Evolutionary conservation across 2,329 filamentous ascomycete genomes (phyloP).

Genomic region (Botryotinia calthae): DNA sequence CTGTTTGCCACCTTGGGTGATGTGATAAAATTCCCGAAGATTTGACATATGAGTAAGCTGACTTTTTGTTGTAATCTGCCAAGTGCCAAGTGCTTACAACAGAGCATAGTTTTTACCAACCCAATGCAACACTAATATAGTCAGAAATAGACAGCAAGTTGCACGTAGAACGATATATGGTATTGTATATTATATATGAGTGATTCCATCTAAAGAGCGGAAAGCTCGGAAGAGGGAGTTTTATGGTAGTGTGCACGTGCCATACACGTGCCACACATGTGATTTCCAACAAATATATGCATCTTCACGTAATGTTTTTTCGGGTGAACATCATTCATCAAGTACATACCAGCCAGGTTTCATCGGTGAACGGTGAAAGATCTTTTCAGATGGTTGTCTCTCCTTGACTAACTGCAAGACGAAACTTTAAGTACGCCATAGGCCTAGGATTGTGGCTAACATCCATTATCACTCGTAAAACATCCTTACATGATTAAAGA

Average conservation of each 20-base stretch:
- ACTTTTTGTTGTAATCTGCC: neutral
- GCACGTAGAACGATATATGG: too few species aligned
- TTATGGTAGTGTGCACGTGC: too few species aligned
- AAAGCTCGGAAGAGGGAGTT: too few species aligned
- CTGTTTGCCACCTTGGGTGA: too few species aligned
- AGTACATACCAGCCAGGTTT: neutral
- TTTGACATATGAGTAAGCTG: conserved; percentile 2
- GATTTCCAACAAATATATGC: too few species aligned
- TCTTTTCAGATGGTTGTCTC: neutral
- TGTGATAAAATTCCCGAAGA: neutral
- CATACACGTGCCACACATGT: too few species aligned
- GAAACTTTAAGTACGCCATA: neutral
- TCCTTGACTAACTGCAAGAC: neutral
- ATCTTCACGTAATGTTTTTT: neutral
- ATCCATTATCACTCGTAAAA: neutral
- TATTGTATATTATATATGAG: too few species aligned
- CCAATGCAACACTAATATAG: neutral
- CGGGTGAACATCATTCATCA: neutral
- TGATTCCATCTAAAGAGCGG: too few species aligned
- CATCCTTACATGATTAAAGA: neutral
- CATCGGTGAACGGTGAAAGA: neutral
- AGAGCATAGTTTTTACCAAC: neutral
- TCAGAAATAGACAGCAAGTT: too few species aligned
- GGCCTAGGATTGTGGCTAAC: neutral
- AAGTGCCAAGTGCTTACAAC: neutral